Base-by-base conservation (phyloP, 805 yeast species). In the Yarrowia bubula region DNA sequence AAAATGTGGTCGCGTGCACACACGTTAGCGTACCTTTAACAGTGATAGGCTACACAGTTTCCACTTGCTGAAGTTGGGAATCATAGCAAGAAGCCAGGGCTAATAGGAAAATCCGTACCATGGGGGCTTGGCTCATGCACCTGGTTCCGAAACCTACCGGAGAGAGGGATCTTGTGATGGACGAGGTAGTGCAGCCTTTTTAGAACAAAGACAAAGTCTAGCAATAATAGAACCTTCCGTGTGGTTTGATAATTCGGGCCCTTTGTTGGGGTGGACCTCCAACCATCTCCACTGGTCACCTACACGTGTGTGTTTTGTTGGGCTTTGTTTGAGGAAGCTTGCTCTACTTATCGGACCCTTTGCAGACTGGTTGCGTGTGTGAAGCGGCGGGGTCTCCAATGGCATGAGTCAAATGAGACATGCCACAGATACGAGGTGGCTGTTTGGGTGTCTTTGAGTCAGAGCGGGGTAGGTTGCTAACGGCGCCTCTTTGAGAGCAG, bases 71-170 rank as follows among this genome's bases (percentile, higher is more conserved):
- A 33, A 28, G 15, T 48, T 15, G 53, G 53, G 17, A 48, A 17
- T 48, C 41, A 48, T 48, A 48, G 55, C 41, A 48, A 35, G 32
- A 33, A n/a, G 3, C 22, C 8, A 4, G 22, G n/a, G 22, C 13
- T 14, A 8, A 28, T 28, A 31, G 33, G 32, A 44, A 13, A n/a
- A n/a, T 14, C n/a, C 18, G 38, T n/a, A 5, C 55, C 32, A 35
- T 48, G 55, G 41, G 28, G 55, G 41, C 58, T 51, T 51, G 43
- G 43, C 58, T 51, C 43, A 51, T 37, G 58, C 58, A 51, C 43
- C 18, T 14, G 10, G 28, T 22, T 22, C 28, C 28, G 38, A 37
- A 37, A 18, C 58, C 22, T 35, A 48, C 41, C 15, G 39, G 51
- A 17, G 4, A 39, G 31, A 15, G 14, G 35, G 55, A 48, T 48